Percentiles rank a stretch among this genome's conserved stretches.
Evolutionary conservation across 2,329 filamentous ascomycete genomes (phyloP).

Genomic region (Penicillium palitans): DNA sequence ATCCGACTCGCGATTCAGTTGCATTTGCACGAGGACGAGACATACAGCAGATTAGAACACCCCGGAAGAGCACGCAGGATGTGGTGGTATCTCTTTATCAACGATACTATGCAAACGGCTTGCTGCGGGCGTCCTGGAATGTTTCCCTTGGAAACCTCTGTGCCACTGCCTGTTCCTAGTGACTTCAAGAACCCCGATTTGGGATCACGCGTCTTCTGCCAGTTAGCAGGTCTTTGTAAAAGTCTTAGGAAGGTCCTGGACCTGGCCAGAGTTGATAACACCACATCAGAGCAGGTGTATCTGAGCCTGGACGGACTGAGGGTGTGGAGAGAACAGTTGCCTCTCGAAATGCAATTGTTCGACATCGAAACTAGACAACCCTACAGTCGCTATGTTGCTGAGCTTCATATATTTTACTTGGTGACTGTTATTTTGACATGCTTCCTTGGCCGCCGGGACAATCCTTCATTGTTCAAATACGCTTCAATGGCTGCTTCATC

Average conservation of each 20-base stretch:
- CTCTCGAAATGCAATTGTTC: constrained; percentile 8
- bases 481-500: constrained; percentile 14
- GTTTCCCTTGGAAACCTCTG: constrained; percentile 11
- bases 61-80: constrained; percentile 8
- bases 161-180: background rate
- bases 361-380: background rate
- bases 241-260: background rate
- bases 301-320: background rate
- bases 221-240: constrained; percentile 2
- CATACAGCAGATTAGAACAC: constrained; percentile 3
- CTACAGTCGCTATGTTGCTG: constrained; percentile 6
- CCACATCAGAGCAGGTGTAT: constrained; percentile 1
- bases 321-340: constrained; percentile 5
- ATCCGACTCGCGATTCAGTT: constrained; percentile 13
- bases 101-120: constrained; percentile 16
- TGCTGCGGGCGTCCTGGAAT: constrained; percentile 15
- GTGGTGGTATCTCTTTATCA: constrained; percentile 16
- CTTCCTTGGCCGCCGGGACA: constrained; percentile 14
- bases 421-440: constrained; percentile 12
- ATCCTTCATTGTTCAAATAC: constrained; percentile 10
- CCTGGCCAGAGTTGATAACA: background rate
- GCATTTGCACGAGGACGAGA: constrained; percentile 7
- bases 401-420: constrained; percentile 16
- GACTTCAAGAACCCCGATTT: constrained; percentile 10
- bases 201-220: constrained; percentile 5